Percentiles rank a stretch among this genome's conserved stretches.
phyloP scores from a whole-genome alignment of 2,329 filamentous ascomycete genomes.

The Diaporthe sp. region DNA sequence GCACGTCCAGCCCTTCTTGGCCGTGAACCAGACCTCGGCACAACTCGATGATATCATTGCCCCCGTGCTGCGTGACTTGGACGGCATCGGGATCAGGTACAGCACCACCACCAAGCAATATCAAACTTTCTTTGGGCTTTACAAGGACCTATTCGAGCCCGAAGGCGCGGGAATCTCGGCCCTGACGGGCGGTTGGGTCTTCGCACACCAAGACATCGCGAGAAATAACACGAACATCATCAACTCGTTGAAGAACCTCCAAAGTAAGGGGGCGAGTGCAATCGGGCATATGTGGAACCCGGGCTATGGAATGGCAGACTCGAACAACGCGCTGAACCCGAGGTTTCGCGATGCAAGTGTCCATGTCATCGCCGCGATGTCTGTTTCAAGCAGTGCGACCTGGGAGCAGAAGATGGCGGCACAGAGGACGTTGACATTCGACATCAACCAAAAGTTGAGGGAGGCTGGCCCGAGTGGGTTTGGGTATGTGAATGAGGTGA shows the following conservation, averaged over 20 bases:
- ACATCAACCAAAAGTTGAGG: slow-evolving; percentile 54
- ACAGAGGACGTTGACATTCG: slow-evolving; percentile 56
- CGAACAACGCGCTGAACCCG: slow-evolving; percentile 57
- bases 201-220: slow-evolving; percentile 53
- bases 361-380: slow-evolving; percentile 53
- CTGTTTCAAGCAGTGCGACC: slow-evolving; percentile 54
- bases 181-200: slow-evolving; percentile 56
- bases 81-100: slow-evolving; percentile 48
- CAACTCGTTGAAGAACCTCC: slow-evolving; percentile 49
- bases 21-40: slow-evolving; percentile 52
- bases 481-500: slow-evolving; percentile 61
- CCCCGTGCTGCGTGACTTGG: slow-evolving; percentile 53
- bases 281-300: slow-evolving; percentile 57
- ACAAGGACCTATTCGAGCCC: slow-evolving; percentile 54
- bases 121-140: slow-evolving; percentile 53
- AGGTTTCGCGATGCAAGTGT: slow-evolving; percentile 53
- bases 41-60: slow-evolving; percentile 53
- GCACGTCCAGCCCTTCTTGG: slow-evolving; percentile 56
- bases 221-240: slow-evolving; percentile 53
- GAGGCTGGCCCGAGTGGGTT: slow-evolving; percentile 55
- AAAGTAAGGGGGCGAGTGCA: slow-evolving; percentile 47
- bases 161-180: slow-evolving; percentile 52
- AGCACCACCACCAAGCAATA: slow-evolving; percentile 49
- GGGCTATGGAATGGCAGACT: slow-evolving; percentile 52
- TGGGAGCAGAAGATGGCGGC: slow-evolving; percentile 58